Percentiles rank a stretch among this genome's conserved stretches.
Evolutionary conservation across 495 filamentous ascomycete genomes (phyloP).

Genomic region (Xylaria palmicola): DNA sequence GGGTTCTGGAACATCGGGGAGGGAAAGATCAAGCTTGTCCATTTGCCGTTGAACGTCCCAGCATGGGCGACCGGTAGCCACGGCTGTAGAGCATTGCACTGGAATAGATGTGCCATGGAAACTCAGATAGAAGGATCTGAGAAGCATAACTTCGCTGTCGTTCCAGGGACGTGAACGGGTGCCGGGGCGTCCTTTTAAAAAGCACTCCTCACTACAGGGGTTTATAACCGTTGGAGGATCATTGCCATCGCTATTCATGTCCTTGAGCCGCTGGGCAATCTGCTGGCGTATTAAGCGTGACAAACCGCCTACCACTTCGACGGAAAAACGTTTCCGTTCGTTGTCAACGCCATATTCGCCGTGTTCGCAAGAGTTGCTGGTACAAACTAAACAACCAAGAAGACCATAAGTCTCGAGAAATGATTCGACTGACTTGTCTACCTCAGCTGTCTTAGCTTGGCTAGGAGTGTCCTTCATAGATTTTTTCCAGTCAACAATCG

Average conservation of each 20-base stretch:
- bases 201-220: conserved; percentile 46
- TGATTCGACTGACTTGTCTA: conserved; percentile 31
- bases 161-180: conserved; percentile 36
- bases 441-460: conserved; percentile 29
- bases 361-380: conserved; percentile 50
- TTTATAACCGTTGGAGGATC: conserved; percentile 15
- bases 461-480: conserved; percentile 43
- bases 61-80: conserved; percentile 45
- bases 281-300: conserved; percentile 28
- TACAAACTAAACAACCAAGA: conserved; percentile 48
- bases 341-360: conserved; percentile 49
- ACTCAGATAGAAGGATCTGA: conserved; percentile 37
- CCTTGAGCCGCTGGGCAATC: conserved; percentile 17
- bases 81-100: conserved; percentile 42
- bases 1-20: conserved; percentile 24
- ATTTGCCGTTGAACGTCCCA: conserved; percentile 52
- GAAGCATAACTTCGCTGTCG: conserved; percentile 39
- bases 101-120: conserved; percentile 37
- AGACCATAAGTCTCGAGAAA: conserved; percentile 43
- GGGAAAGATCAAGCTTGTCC: conserved; percentile 34
- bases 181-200: conserved; percentile 32
- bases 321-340: conserved; percentile 42
- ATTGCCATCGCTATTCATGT: conserved; percentile 3
- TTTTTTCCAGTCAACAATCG: conserved; percentile 44
- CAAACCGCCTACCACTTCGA: conserved; percentile 34